A percentile compares a stretch with the other conserved stretches of the same genome.
Evolutionary conservation across 352 stramenopile genomes (phyloP).

Genomic region (Elongisporangium undulatum): DNA sequence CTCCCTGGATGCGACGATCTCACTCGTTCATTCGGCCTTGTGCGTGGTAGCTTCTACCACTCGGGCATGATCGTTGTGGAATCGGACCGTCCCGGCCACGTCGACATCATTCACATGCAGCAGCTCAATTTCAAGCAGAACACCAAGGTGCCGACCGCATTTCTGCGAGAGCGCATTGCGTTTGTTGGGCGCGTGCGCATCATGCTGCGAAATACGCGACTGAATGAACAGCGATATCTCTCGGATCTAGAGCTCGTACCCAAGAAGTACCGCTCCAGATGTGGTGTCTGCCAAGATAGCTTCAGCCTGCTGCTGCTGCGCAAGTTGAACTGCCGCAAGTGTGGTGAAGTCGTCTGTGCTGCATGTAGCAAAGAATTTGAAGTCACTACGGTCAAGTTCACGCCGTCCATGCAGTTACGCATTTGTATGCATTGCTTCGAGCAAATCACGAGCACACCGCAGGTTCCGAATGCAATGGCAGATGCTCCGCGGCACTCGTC

Average conservation of each 20-base stretch:
- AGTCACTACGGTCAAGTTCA: conserved; percentile 44
- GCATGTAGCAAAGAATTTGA: conserved; percentile 85
- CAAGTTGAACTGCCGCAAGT: conserved; percentile 87
- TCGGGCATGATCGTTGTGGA: conserved; percentile 84
- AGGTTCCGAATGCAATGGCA: conserved; percentile 38
- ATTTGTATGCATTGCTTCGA: conserved; percentile 88
- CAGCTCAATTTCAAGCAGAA: conserved; percentile 82
- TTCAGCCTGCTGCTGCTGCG: conserved; percentile 79
- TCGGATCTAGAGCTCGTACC: conserved; percentile 80
- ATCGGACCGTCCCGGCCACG: conserved; percentile 56
- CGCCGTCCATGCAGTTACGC: conserved; percentile 22
- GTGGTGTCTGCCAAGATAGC: conserved; percentile 74
- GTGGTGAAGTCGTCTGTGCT: conserved; percentile 83
- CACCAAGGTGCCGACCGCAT: conserved; percentile 32
- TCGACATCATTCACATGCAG: conserved; percentile 82
- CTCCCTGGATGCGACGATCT: conserved; percentile 72
- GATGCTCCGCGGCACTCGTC: conserved; percentile 52
- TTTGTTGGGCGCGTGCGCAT: conserved; percentile 50
- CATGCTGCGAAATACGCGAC: conserved; percentile 62
- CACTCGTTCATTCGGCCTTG: conserved; percentile 66
- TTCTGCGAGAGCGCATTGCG: conserved; percentile 38
- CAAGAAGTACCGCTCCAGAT: conserved; percentile 72
- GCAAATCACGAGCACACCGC: conserved; percentile 59
- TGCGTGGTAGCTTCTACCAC: conserved; percentile 78
- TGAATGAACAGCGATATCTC: conserved; percentile 80